Conservation (phyloP, 345 rosid genomes). For the Draba incana region DNA sequence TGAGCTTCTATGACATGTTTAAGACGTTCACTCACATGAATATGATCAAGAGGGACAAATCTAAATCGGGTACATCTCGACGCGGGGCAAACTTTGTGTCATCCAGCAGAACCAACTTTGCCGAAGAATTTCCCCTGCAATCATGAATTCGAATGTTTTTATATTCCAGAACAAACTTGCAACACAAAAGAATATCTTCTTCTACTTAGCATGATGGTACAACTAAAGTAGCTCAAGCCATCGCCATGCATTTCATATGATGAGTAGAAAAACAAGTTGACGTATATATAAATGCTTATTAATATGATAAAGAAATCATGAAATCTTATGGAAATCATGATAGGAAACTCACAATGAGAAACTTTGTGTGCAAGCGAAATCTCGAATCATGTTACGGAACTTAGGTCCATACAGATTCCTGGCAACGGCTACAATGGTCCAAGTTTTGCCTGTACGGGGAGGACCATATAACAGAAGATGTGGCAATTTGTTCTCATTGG, state of each 20-base stretch:
- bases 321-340: background rate
- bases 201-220: slow-evolving; percentile 1
- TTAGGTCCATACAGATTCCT: slow-evolving; percentile 88
- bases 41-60: slow-evolving; percentile 88
- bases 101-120: slow-evolving; percentile 89
- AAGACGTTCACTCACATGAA: slow-evolving; percentile 74
- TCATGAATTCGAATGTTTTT: too few species aligned
- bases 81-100: slow-evolving; percentile 98
- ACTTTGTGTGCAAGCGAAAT: slow-evolving; percentile 98
- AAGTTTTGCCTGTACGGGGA: slow-evolving; percentile 97
- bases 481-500: slow-evolving; percentile 90
- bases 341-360: slow-evolving; percentile 73
- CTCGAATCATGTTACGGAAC: slow-evolving; percentile 88
- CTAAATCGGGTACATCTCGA: slow-evolving; percentile 96
- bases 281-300: background rate
- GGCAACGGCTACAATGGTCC: slow-evolving; percentile 94
- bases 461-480: slow-evolving; percentile 94
- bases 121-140: slow-evolving; percentile 50
- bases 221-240: slow-evolving; percentile 3
- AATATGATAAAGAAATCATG: background rate
- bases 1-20: slow-evolving; percentile 80
- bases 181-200: background rate
- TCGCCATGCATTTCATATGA: background rate
- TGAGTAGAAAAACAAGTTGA: background rate
- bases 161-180: background rate